Percentiles rank a stretch among this genome's conserved stretches.
phyloP scores from a whole-genome alignment of 257 asterid species.

The Agastache rugosa region DNA sequence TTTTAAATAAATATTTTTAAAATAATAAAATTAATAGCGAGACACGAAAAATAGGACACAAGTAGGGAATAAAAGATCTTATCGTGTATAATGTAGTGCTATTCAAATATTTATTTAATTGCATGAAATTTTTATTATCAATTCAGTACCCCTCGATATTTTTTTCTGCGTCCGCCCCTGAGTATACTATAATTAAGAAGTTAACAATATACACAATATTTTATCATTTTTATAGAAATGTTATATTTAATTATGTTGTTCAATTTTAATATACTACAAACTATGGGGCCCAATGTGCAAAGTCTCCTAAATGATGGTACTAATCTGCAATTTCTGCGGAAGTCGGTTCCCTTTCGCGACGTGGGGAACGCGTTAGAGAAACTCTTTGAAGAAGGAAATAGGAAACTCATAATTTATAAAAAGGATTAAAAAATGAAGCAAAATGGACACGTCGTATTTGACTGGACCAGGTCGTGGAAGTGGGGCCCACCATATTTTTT shows the following conservation, averaged over 20 bases:
- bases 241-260: neutral
- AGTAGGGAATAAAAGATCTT: too few species aligned
- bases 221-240: too few species aligned
- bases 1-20: too few species aligned
- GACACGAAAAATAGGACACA: too few species aligned
- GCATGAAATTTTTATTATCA: too few species aligned
- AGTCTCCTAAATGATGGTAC: neutral
- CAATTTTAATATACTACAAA: neutral
- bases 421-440: neutral
- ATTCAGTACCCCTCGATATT: too few species aligned
- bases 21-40: too few species aligned
- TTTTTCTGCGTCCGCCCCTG: too few species aligned
- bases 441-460: neutral
- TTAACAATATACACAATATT: too few species aligned
- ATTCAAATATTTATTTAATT: too few species aligned
- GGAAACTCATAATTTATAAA: neutral
- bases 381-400: neutral
- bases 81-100: too few species aligned
- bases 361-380: conserved; percentile 18
- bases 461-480: neutral
- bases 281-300: neutral
- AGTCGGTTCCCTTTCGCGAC: neutral
- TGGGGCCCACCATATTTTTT: neutral
- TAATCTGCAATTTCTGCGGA: conserved; percentile 1
- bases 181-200: too few species aligned